Conservation (phyloP, 495 filamentous ascomycete species). For the Aspergillus indologenus region DNA sequence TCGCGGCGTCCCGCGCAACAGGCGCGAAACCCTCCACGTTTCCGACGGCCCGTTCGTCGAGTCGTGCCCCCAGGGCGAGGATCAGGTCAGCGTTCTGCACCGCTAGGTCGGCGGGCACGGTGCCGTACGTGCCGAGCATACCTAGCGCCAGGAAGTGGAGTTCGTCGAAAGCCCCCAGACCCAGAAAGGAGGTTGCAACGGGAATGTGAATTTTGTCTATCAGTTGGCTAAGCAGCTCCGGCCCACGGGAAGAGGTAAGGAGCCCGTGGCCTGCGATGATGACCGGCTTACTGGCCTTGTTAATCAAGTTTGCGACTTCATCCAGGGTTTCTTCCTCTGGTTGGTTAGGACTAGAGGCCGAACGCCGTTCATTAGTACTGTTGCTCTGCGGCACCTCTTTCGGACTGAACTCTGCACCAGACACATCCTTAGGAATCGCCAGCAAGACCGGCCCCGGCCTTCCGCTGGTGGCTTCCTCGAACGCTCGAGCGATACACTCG, state of each 20-base stretch:
- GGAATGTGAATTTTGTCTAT: conserved; percentile 58
- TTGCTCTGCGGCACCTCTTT: neutral
- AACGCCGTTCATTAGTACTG: neutral
- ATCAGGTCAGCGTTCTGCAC: conserved; percentile 65
- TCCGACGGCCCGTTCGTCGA: conserved; percentile 61
- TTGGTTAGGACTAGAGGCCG: too few species aligned
- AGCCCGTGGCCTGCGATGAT: conserved; percentile 62
- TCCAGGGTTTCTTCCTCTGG: neutral
- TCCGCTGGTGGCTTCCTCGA: conserved; percentile 59
- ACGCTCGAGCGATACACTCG: conserved; percentile 58
- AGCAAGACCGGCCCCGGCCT: conserved; percentile 62
- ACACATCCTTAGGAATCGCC: conserved; percentile 60
- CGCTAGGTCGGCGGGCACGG: conserved; percentile 62
- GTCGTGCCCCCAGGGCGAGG: conserved; percentile 61
- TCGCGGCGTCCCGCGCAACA: conserved; percentile 45
- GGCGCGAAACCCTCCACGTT: conserved; percentile 56
- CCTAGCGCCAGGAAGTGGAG: conserved; percentile 56
- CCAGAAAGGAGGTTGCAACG: conserved; percentile 65
- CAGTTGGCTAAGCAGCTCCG: conserved; percentile 52
- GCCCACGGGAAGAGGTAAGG: conserved; percentile 49
- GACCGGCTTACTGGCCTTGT: conserved; percentile 57
- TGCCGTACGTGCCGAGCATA: conserved; percentile 67
- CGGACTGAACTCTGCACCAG: neutral
- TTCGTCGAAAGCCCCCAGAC: conserved; percentile 60
- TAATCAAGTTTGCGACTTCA: conserved; percentile 35